Evolutionary conservation across 495 filamentous ascomycete genomes (phyloP).

Genomic region (Penicillium bovifimosum): DNA sequence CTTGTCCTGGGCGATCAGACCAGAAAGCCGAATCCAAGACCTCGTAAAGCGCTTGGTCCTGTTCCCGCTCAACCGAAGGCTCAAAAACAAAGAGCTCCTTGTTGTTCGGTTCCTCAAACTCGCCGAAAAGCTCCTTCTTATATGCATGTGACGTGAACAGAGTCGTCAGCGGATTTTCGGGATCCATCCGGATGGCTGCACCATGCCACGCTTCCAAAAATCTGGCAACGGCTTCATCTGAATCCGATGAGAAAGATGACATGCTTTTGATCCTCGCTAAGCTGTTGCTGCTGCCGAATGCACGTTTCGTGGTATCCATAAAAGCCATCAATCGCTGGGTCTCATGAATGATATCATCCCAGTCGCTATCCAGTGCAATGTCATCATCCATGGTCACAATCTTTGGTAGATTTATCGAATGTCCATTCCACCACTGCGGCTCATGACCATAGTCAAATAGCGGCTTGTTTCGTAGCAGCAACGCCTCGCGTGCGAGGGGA

Average conservation of each 20-base stretch:
- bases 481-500: constrained; percentile 68
- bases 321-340: constrained; percentile 82
- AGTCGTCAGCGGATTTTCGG: constrained; percentile 33
- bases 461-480: constrained; percentile 50
- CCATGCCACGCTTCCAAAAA: constrained; percentile 41
- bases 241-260: constrained; percentile 25
- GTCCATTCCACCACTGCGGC: constrained; percentile 82
- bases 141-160: constrained; percentile 39
- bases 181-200: constrained; percentile 36
- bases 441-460: constrained; percentile 62
- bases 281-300: constrained; percentile 72
- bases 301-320: constrained; percentile 67
- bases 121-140: constrained; percentile 29
- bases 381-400: constrained; percentile 49
- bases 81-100: constrained; percentile 41
- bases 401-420: constrained; percentile 52
- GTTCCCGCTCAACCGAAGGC: constrained; percentile 33
- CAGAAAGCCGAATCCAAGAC: constrained; percentile 65
- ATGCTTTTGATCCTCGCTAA: constrained; percentile 45
- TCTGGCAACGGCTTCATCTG: constrained; percentile 27
- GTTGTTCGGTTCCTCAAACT: constrained; percentile 26
- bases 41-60: constrained; percentile 62
- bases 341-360: constrained; percentile 46
- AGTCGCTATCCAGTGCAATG: constrained; percentile 31
- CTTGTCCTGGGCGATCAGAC: constrained; percentile 43